Conservation (phyloP, 2,329 filamentous ascomycete species). For the Talaromyces amestolkiae region DNA sequence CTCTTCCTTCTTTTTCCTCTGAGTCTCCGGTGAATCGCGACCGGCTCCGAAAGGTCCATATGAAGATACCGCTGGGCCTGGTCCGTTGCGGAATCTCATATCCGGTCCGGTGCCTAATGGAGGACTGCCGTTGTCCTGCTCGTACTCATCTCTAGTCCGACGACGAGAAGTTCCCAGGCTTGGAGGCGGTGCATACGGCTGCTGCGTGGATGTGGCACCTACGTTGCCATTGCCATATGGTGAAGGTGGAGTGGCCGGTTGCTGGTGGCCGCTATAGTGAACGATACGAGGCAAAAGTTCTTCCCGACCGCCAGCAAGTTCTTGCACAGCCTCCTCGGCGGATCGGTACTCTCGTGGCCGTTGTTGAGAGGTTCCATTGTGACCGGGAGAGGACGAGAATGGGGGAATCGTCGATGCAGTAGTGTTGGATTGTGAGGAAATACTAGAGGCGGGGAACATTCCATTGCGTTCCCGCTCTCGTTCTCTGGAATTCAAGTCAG, state of each 20-base stretch:
- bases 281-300: constrained; percentile 90
- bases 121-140: constrained; percentile 79
- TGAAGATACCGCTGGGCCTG: constrained; percentile 38
- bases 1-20: constrained; percentile 84
- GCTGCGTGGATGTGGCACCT: constrained; percentile 59
- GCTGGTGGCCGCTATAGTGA: constrained; percentile 91
- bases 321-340: constrained; percentile 90
- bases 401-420: constrained; percentile 65
- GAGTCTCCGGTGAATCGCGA: constrained; percentile 77
- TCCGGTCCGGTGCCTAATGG: constrained; percentile 74
- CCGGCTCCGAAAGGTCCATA: constrained; percentile 76
- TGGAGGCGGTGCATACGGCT: constrained; percentile 44
- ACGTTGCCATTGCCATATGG: constrained; percentile 45
- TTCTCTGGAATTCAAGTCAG: constrained; percentile 58
- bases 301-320: constrained; percentile 84
- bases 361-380: constrained; percentile 44
- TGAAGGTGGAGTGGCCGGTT: constrained; percentile 58
- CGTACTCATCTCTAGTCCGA: constrained; percentile 84
- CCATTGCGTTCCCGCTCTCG: constrained; percentile 38
- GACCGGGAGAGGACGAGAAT: constrained; percentile 69
- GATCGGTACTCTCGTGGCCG: constrained; percentile 87
- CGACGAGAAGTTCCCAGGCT: constrained; percentile 53
- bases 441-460: constrained; percentile 58
- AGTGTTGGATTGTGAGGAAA: constrained; percentile 60
- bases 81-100: constrained; percentile 39